These are phyloP conservation scores for Chlorella ohadii DNA, from an alignment of 139 green algal species.

Conservation along the genomic window DNA sequence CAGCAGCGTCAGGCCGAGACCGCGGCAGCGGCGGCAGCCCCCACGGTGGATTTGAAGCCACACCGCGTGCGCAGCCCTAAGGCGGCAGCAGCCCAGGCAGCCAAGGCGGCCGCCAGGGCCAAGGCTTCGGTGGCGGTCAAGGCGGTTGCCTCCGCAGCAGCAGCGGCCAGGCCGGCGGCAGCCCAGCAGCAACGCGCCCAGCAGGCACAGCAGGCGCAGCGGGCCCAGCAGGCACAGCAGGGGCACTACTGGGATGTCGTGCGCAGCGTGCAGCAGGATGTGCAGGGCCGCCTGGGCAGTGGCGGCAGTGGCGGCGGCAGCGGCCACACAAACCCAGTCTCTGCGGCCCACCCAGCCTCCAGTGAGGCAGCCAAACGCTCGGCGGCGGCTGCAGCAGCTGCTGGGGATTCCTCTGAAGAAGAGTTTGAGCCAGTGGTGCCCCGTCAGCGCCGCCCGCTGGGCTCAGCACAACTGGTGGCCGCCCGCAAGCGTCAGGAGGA, in stretches of 20 bases:
- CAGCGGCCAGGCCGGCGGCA: background rate
- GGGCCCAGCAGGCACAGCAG: background rate
- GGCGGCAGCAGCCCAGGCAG: background rate
- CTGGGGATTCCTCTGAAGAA: background rate
- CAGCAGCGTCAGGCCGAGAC: background rate
- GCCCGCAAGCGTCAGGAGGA: background rate
- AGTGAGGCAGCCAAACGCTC: background rate
- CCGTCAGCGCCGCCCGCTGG: slow-evolving; percentile 26
- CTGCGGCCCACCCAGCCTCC: too few relatives aligned
- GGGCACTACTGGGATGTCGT: slow-evolving; percentile 34
- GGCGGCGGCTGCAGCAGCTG: background rate
- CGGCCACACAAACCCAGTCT: too few relatives aligned
- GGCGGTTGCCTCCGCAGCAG: background rate
- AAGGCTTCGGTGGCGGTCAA: background rate
- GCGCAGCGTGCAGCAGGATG: slow-evolving; percentile 15
- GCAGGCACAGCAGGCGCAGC: background rate
- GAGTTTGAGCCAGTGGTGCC: background rate
- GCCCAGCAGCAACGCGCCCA: background rate
- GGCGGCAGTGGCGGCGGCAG: background rate
- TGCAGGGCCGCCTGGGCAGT: background rate
- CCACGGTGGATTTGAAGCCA: slow-evolving; percentile 5
- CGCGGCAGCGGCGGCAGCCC: background rate
- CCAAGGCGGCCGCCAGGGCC: background rate
- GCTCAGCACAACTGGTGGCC: slow-evolving; percentile 21
- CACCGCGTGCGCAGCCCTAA: background rate